Conservation (phyloP, 257 asterid genomes). For the Lycium barbarum region DNA sequence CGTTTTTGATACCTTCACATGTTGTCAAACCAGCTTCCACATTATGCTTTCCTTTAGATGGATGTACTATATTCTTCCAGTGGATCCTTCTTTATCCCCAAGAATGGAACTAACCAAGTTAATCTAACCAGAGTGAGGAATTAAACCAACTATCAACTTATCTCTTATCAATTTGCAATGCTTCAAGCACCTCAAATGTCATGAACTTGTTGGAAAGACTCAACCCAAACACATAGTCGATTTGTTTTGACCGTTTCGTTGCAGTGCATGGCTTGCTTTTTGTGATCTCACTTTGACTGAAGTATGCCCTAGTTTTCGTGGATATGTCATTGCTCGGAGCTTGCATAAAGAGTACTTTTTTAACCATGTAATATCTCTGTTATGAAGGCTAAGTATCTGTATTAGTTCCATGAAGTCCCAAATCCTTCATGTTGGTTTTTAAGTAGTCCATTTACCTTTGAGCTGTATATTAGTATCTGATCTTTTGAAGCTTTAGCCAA, state of each 20-base stretch:
- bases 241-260: background rate
- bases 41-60: background rate
- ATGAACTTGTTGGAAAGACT: background rate
- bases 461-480: background rate
- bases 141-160: background rate
- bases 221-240: background rate
- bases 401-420: background rate
- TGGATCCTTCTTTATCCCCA: background rate
- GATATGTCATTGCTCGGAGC: background rate
- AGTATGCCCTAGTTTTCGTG: background rate
- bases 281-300: background rate
- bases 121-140: background rate
- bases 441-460: background rate
- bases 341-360: background rate
- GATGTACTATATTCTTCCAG: background rate
- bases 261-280: background rate
- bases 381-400: background rate
- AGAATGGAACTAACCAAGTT: background rate
- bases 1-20: background rate
- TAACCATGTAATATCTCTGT: background rate
- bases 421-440: background rate
- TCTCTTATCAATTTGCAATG: background rate
- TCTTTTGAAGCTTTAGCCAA: slow-evolving; percentile 13
- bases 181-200: slow-evolving; percentile 22
- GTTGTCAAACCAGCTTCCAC: background rate